Conservation (phyloP, 805 yeast species). For the Wickerhamiella slavikovae region DNA sequence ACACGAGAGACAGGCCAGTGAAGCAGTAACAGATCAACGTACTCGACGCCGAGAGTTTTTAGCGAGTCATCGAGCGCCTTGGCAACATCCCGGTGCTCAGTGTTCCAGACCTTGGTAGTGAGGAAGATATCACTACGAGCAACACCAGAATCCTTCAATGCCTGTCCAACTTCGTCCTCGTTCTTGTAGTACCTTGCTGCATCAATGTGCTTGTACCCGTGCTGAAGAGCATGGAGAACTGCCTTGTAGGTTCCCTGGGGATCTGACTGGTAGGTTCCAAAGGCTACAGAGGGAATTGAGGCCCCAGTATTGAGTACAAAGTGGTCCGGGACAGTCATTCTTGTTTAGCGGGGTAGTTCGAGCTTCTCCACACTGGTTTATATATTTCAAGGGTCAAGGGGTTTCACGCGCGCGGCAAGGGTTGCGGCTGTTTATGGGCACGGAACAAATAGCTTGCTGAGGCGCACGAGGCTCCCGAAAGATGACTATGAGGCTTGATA, state of each 20-base stretch:
- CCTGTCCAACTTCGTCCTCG: conserved; percentile 44
- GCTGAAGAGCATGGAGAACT: conserved; percentile 37
- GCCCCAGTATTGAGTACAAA: conserved; percentile 36
- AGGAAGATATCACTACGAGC: conserved; percentile 33
- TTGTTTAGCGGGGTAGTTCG: no score
- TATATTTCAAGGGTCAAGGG: no score
- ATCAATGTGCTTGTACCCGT: conserved; percentile 56
- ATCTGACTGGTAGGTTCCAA: conserved; percentile 40
- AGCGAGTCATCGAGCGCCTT: conserved; percentile 32
- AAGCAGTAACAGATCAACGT: conserved; percentile 43
- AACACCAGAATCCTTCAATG: conserved; percentile 23
- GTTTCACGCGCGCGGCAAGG: no score
- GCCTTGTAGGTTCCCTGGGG: conserved; percentile 28
- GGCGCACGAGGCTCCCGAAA: no score
- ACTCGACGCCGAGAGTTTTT: conserved; percentile 31
- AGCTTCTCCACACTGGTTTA: no score
- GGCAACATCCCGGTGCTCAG: conserved; percentile 20
- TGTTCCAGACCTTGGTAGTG: conserved; percentile 43
- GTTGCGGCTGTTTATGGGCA: no score
- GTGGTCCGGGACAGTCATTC: conserved; percentile 2
- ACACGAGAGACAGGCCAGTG: conserved; percentile 29
- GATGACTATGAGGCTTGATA: no score
- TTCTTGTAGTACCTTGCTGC: conserved; percentile 52
- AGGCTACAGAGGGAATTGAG: conserved; percentile 43
- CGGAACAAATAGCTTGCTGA: no score